phyloP scores from a whole-genome alignment of 176 grass and related monocot species.

The Hyparrhenia diplandra region DNA sequence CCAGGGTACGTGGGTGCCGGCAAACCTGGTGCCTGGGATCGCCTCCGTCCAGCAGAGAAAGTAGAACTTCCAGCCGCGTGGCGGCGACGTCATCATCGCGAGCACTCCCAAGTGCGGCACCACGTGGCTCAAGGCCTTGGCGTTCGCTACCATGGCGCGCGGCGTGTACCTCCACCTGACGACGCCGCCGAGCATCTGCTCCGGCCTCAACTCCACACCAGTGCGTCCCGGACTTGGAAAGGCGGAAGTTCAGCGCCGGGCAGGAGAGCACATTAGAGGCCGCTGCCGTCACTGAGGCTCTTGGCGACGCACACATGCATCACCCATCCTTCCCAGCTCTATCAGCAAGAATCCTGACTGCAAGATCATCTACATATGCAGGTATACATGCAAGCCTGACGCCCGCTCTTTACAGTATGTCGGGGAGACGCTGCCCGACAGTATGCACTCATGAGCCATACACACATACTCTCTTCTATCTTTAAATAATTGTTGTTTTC shows the following conservation, averaged over 20 bases:
- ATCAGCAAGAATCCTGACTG: neutral
- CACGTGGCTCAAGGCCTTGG: conserved; percentile 29
- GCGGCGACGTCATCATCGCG: conserved; percentile 23
- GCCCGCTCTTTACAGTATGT: no score
- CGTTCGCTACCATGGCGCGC: no score
- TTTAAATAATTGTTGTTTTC: no score
- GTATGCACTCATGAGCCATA: no score
- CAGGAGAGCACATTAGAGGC: neutral
- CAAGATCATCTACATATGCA: neutral
- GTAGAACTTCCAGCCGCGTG: neutral
- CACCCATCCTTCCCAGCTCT: neutral
- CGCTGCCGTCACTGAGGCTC: neutral
- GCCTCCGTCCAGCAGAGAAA: neutral
- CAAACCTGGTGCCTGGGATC: no score
- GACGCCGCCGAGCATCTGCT: no score
- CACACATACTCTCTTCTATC: no score
- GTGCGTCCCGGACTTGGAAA: neutral
- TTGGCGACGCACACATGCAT: neutral
- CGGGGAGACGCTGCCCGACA: no score
- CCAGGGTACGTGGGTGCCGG: neutral
- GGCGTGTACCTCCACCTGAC: no score
- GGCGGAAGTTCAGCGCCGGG: neutral
- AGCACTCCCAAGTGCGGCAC: conserved; percentile 36
- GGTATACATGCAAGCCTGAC: neutral
- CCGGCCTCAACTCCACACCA: no score